phyloP scores from a whole-genome alignment of 306 rosid genomes.

The Albizia julibrissin region DNA sequence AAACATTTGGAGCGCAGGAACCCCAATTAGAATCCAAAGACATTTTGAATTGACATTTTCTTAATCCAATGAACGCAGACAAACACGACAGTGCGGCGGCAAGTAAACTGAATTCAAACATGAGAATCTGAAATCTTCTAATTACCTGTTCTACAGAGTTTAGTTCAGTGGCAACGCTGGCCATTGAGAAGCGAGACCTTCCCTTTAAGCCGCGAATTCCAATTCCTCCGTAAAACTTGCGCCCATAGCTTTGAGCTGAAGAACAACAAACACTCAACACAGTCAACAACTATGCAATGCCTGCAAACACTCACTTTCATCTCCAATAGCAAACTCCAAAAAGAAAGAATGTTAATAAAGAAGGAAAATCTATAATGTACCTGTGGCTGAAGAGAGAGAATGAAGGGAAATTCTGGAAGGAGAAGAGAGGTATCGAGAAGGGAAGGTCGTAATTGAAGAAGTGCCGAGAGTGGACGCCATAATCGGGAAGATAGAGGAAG shows the following conservation, averaged over 20 bases:
- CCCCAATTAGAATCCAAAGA: constrained; percentile 16
- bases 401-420: constrained; percentile 49
- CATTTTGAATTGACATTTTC: not conserved
- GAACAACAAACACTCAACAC: constrained; percentile 28
- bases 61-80: not conserved
- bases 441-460: constrained; percentile 60
- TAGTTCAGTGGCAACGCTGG: constrained; percentile 85
- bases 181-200: constrained; percentile 65
- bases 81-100: not conserved
- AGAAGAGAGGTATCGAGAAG: constrained; percentile 56
- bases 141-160: constrained; percentile 73
- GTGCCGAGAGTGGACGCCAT: constrained; percentile 81
- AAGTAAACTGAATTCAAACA: not conserved
- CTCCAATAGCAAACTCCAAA: not conserved
- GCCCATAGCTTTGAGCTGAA: constrained; percentile 62
- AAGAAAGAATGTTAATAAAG: not conserved
- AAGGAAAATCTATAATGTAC: constrained; percentile 33
- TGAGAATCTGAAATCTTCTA: not conserved
- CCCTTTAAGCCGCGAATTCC: constrained; percentile 58
- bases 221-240: constrained; percentile 60
- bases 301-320: constrained; percentile 13
- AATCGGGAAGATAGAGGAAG: not conserved
- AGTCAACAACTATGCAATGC: constrained; percentile 20
- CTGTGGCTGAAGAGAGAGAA: constrained; percentile 53
- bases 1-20: constrained; percentile 30